Evolutionary conservation across 2,329 filamentous ascomycete species (phyloP), one percentile per base, ranked within the genome.

Genomic region (Aphanocladium album): DNA sequence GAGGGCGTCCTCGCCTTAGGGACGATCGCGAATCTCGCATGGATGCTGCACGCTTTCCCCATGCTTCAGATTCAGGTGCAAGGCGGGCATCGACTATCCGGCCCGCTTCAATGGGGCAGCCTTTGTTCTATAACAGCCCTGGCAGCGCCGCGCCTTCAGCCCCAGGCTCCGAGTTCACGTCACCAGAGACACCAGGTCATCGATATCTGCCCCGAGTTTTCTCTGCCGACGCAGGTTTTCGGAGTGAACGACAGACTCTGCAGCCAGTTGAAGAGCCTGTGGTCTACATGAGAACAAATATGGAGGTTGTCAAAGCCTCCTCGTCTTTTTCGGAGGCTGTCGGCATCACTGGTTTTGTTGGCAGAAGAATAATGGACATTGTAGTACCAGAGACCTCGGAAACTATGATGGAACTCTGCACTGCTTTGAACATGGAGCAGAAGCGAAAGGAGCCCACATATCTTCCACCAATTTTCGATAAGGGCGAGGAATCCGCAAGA

Each of bases 1-100:
- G 90, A 67, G 90, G 90, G 46, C 83, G 90, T 53, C 90, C 90
- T 62, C 83, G 90, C 64, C 77, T 95, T 66, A 84, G 90, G 67
- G 90, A 93, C 69, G 88, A 90, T 62, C 79, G 83, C 66, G 84
- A 88, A 64, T 70, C 80, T 53, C 79, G 84, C 64, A 86, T 82
- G 67, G 85, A 87, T 62, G 71, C 76, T 17, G 70, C 77, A 2
- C 77, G 80, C 61, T 79, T 78, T 62, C 73, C 77, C 50, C 77
- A 78, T 62, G 72, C 76, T 12, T 71, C 76, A 60, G 82, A 83
- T 67, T 71, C 74, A 58, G 72, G 73, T 33, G 70, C 73, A 64
- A 80, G 81, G 66, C 77, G 83, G 63, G 81, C 83, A 12, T 64
- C 82, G 30, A 81, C 79, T 51, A 73, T 82, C 50, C 84, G 83